A percentile compares a stretch with the other conserved stretches of the same genome.
phyloP scores from a whole-genome alignment of 225 moss, liverwort and hornwort species.

The Climacium dendroides region DNA sequence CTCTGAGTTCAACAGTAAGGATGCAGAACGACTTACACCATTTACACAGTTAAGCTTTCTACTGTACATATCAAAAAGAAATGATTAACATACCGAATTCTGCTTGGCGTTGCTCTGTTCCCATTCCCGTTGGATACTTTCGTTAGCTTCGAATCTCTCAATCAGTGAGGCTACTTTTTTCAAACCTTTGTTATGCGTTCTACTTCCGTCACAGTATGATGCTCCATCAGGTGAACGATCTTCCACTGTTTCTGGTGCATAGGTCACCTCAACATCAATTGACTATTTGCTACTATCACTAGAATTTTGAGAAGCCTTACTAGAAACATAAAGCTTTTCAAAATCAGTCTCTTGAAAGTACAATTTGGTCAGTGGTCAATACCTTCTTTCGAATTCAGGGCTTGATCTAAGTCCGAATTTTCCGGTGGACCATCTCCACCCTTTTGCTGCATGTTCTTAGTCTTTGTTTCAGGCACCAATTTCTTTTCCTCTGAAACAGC shows the following conservation, averaged over 20 bases:
- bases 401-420: not conserved
- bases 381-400: not conserved
- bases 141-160: conserved; percentile 35
- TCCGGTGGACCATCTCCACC: not conserved
- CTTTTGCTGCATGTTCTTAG: not conserved
- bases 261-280: not conserved
- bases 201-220: not conserved
- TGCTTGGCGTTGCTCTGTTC: conserved; percentile 15
- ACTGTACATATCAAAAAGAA: not conserved
- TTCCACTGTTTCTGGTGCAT: not conserved
- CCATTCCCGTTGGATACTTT: conserved; percentile 14
- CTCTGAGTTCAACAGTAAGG: not conserved
- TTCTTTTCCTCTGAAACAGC: conserved; percentile 6
- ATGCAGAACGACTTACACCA: not conserved
- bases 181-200: not conserved
- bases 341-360: not conserved
- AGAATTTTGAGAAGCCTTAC: not conserved
- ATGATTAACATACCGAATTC: not conserved
- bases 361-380: not conserved
- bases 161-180: conserved; percentile 33
- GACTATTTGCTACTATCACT: not conserved
- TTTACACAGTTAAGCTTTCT: not conserved
- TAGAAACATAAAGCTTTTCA: not conserved
- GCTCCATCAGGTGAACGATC: not conserved
- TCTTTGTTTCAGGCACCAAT: not conserved